These are phyloP conservation scores for Russula griseocarnosa DNA, from an alignment of 768 basidiomycete genomes.

Conservation along the genomic window DNA sequence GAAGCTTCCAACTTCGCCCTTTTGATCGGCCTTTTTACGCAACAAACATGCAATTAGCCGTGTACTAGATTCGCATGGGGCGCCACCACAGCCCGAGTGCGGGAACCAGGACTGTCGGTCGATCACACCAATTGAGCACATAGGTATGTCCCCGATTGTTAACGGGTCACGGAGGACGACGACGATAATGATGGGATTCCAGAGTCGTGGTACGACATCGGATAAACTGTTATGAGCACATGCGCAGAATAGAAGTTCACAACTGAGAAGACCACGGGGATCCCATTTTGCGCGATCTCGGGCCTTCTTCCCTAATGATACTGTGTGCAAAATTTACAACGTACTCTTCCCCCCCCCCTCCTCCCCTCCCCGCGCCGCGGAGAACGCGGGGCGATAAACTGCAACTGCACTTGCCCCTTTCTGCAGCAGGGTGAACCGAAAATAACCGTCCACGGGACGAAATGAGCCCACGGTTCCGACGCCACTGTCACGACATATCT, in stretches of 20 bases:
- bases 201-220: conserved; percentile 2
- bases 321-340: neutral
- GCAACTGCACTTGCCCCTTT: neutral
- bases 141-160: neutral
- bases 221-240: conserved; percentile 6
- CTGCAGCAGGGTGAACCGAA: neutral
- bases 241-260: neutral
- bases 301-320: neutral
- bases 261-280: neutral
- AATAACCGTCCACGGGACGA: neutral
- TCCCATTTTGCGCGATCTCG: conserved; percentile 15
- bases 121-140: neutral
- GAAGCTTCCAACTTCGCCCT: conserved; percentile 2
- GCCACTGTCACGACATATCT: conserved; percentile 1
- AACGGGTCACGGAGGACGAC: neutral
- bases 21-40: conserved; percentile 12
- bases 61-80: neutral
- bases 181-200: neutral
- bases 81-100: neutral
- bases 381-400: conserved; percentile 9
- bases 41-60: neutral
- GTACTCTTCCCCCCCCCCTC: neutral
- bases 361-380: conserved; percentile 12
- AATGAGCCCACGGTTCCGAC: conserved; percentile 8
- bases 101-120: neutral